Percentiles rank a stretch among this genome's conserved stretches.
These are phyloP conservation scores for Colletotrichum sp. DNA, from an alignment of 2,329 filamentous ascomycete genomes.

Conservation along the genomic window DNA sequence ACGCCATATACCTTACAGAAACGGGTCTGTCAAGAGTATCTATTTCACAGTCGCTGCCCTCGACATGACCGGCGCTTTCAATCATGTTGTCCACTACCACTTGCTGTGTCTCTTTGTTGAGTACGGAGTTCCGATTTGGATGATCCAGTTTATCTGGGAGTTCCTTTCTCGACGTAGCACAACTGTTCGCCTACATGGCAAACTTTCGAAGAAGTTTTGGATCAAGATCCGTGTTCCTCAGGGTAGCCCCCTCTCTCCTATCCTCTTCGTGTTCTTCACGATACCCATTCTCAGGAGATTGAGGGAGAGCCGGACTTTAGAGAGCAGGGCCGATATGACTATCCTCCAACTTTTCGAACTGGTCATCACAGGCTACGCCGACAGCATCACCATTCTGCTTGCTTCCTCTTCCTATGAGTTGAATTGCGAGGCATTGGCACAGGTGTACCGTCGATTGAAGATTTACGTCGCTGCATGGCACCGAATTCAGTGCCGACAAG, in stretches of 20 bases:
- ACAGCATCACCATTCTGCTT: background rate
- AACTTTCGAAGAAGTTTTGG: background rate
- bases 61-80: no score
- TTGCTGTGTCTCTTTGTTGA: no score
- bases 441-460: background rate
- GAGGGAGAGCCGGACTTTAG: background rate
- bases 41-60: accelerated
- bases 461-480: background rate
- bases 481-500: background rate
- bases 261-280: background rate
- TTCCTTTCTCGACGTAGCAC: no score
- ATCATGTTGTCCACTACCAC: no score
- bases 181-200: no score
- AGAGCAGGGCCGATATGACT: background rate
- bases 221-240: background rate
- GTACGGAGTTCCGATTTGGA: no score
- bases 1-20: no score
- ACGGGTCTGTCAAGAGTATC: no score
- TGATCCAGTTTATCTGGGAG: no score
- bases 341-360: background rate
- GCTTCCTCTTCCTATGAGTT: background rate
- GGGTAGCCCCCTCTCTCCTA: background rate
- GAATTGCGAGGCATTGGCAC: background rate
- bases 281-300: background rate
- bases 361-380: background rate